These are phyloP conservation scores for Pseudonitzschia pungens DNA, from an alignment of 108 stramenopile species.

Conservation along the genomic window DNA sequence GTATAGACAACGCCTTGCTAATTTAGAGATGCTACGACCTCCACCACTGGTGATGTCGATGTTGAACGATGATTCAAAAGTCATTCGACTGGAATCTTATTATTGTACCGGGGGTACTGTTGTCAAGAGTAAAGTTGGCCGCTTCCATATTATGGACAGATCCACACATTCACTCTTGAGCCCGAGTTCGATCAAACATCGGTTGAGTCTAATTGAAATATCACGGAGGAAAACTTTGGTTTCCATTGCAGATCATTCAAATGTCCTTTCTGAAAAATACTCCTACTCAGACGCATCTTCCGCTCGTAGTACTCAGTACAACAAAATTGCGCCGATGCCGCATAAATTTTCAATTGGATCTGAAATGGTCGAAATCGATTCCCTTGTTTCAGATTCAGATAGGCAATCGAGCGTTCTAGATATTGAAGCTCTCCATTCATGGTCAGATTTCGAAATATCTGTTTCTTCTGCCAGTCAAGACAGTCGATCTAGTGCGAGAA, in stretches of 20 bases:
- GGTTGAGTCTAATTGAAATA: constrained; percentile 67
- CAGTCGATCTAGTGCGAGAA: neutral
- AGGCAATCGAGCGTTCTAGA: constrained; percentile 19
- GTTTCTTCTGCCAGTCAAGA: neutral
- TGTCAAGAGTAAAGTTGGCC: constrained; percentile 69
- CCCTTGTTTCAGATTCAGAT: constrained; percentile 25
- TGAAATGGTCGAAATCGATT: constrained; percentile 12
- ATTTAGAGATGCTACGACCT: constrained; percentile 79
- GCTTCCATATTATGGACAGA: constrained; percentile 86
- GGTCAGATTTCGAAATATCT: constrained; percentile 1
- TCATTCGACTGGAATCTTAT: constrained; percentile 54
- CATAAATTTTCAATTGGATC: constrained; percentile 21
- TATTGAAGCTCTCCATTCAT: constrained; percentile 22
- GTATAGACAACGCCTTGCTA: constrained; percentile 80
- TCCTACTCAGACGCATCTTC: constrained; percentile 21
- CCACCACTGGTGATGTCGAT: constrained; percentile 72
- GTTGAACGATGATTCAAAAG: constrained; percentile 15
- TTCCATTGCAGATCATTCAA: constrained; percentile 18
- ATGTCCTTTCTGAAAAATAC: constrained; percentile 17
- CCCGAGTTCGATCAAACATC: constrained; percentile 73
- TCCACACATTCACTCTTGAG: constrained; percentile 78
- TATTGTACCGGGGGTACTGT: constrained; percentile 84
- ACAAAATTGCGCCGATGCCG: constrained; percentile 19
- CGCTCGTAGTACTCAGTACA: neutral
- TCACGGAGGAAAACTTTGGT: constrained; percentile 44